Evolutionary conservation across 148 eudicot genomes (phyloP).

Genomic region (Hydrangea macrophylla): DNA sequence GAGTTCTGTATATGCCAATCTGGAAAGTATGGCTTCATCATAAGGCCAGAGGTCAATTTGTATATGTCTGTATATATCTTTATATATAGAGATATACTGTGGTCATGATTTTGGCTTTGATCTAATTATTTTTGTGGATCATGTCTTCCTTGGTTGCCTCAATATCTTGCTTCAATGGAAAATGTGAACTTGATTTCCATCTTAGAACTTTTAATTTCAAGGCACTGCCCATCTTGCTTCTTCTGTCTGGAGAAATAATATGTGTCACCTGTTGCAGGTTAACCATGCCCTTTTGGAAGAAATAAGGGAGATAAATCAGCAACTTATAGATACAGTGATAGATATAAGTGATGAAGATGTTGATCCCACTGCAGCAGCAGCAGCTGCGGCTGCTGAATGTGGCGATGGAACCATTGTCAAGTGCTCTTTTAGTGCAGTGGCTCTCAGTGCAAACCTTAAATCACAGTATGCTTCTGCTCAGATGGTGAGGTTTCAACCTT

Average conservation of each 20-base stretch:
- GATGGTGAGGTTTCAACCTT: constrained; percentile 47
- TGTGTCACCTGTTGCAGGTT: constrained; percentile 39
- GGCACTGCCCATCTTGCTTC: neutral
- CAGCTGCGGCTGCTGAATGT: constrained; percentile 48
- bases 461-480: constrained; percentile 80
- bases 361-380: constrained; percentile 40
- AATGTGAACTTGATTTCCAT: neutral
- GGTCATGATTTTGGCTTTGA: neutral
- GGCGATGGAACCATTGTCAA: constrained; percentile 74
- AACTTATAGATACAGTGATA: constrained; percentile 77
- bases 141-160: neutral
- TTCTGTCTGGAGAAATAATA: neutral
- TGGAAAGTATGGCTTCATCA: neutral
- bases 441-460: constrained; percentile 78
- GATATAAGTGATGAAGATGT: constrained; percentile 47
- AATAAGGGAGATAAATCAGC: constrained; percentile 68
- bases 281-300: constrained; percentile 67
- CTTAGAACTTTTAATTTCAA: neutral
- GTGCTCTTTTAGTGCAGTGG: constrained; percentile 75
- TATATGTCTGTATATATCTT: neutral
- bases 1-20: neutral
- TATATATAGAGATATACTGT: no score
- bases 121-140: neutral
- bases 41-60: neutral
- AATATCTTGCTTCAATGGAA: neutral